Evolutionary conservation across 108 stramenopile genomes (phyloP), one percentile per base, ranked within the genome.

Genomic region (Nitzschia palea): DNA sequence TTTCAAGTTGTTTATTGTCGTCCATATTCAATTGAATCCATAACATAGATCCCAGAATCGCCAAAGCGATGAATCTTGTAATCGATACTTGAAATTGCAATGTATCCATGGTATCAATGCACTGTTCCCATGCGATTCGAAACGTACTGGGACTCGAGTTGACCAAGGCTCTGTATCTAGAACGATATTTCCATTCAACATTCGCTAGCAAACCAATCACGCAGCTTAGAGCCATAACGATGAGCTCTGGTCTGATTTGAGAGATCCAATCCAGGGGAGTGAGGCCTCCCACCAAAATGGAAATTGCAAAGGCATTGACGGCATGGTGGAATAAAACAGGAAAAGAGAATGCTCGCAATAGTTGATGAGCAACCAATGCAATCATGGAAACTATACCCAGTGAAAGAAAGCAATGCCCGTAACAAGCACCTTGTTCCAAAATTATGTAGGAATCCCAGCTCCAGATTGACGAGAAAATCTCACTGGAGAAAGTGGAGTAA

Each of bases 251-350:
- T n/a, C n/a, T n/a, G n/a, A 40, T 8, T 59, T 40, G 35, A 17
- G 17, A 22, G 4, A 34, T 37, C 34, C 33, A 37, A 34, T 10
- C 36, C 12, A 40, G 12, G 35, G 18, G 31, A 5, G 23, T 51
- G n/a, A 18, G 23, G 8, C 55, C 29, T 32, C 73, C 65, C 28
- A 43, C 60, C 20, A 59, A 23, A 14, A 54, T 15, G 14, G 37
- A 20, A 2, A 74, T 14, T 1, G 58, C 32, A 1, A 18, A 9
- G 32, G 35, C 35, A 42, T 74, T 74, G 3, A 64, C 30, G 6
- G 58, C 31, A 44, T 74, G 73, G 50, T 74, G 73, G 18, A 66
- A 14, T 3, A 66, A 27, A 0, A 35, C n/a, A 20, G 73, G 73
- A 3, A 45, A n/a, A 1, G 65, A 59, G 25, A 74, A 53, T 2